Evolutionary conservation across 176 grass and related monocot species (phyloP), one percentile per base, ranked within the genome.

Genomic region (Phoenix dactylifera): DNA sequence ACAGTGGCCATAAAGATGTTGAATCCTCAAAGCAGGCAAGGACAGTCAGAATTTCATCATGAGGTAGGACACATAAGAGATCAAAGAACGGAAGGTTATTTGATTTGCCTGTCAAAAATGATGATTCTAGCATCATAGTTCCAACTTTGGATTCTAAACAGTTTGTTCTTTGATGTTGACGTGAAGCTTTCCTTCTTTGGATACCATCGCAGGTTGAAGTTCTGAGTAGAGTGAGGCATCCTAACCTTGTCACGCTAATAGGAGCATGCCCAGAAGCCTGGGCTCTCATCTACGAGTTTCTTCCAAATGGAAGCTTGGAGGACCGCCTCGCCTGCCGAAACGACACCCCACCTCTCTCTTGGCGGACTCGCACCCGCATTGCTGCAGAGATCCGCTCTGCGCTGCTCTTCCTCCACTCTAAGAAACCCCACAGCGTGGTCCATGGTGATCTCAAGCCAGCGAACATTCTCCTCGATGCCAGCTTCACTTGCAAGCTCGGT

Each of bases 391-490:
- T 92, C 52, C 87, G 89, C 74, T 84, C 74, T 2, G 84, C 73
- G 4, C 74, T 93, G 20, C 78, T 87, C 29, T 93, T 87, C 63
- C 80, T 93, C 9, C 89, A 87, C 71, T 87, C 80, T 3, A 70
- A 57, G 30, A 72, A 81, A 49, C 80, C 74, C 30, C 62, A 80
- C 58, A 26, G 54, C 62, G 77, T 87, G 3, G 80, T 74, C 39
- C 89, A 93, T 75, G 77, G 89, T 10, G 84, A 93, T 70, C 63
- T 93, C 16, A 93, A 93, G 63, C 89, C 89, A 26, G 80, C 76
- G 18, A 93, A 87, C 58, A 50, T 93, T 2, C 83, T 93, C 16
- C 84, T 93, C 23, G 80, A 78, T 2, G 16, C 44, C 17, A 79
- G 72, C 63, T 78, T 72, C 32, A 35, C 63, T 16, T 57, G 62